phyloP scores from a whole-genome alignment of 345 rosid genomes.

The Moricandia moricandioides region DNA sequence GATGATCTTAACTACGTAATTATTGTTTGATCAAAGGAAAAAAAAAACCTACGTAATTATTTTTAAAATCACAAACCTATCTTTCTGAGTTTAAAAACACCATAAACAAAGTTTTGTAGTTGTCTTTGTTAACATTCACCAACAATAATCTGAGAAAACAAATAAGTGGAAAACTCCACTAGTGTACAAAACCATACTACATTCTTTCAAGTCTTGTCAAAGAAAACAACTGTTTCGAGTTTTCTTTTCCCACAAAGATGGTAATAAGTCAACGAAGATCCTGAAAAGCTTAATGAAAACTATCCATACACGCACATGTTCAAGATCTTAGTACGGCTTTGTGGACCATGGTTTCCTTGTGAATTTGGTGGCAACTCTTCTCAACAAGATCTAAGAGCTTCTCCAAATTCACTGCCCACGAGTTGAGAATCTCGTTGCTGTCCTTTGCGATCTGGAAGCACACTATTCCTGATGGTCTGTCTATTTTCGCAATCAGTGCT shows the following conservation, averaged over 20 bases:
- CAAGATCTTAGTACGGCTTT: slow-evolving; percentile 67
- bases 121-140: not conserved
- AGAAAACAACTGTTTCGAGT: slow-evolving; percentile 16
- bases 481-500: slow-evolving; percentile 87
- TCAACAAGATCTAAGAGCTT: slow-evolving; percentile 94
- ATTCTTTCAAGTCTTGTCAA: not conserved
- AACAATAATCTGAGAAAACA: slow-evolving; percentile 2
- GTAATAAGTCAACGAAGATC: not conserved
- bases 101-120: not conserved
- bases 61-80: not conserved
- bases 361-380: slow-evolving; percentile 99
- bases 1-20: not conserved
- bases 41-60: no score
- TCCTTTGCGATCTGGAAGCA: slow-evolving; percentile 86
- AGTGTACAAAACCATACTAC: slow-evolving; percentile 29
- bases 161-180: not conserved
- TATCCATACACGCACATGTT: not conserved
- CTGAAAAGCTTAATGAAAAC: slow-evolving; percentile 10
- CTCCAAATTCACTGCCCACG: slow-evolving; percentile 93
- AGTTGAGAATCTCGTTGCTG: slow-evolving; percentile 91
- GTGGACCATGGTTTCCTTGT: slow-evolving; percentile 99
- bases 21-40: no score
- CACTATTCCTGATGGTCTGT: slow-evolving; percentile 84
- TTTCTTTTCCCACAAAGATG: not conserved
- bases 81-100: not conserved